Evolutionary conservation across 2,329 filamentous ascomycete genomes (phyloP).

Genomic region (Amauroascus niger): DNA sequence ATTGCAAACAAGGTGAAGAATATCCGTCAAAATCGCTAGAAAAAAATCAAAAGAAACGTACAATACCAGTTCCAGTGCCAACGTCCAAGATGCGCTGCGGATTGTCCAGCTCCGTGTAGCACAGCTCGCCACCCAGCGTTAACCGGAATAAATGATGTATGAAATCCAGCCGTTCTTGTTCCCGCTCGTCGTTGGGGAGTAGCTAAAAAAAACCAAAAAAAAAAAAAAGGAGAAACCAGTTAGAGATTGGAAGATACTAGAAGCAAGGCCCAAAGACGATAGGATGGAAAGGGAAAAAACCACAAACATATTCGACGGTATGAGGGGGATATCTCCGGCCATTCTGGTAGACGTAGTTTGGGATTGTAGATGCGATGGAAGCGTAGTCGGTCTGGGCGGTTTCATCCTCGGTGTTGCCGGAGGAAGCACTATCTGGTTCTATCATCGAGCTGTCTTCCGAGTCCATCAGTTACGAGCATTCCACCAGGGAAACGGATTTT

Average conservation of each 20-base stretch:
- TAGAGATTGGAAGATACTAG: too few relatives aligned
- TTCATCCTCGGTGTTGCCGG: conserved; percentile 7
- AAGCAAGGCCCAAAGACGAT: too few relatives aligned
- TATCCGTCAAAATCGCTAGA: too few relatives aligned
- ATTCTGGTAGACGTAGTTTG: conserved; percentile 18
- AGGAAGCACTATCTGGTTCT: conserved; percentile 12
- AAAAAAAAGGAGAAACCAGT: too few relatives aligned
- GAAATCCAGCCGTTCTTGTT: conserved; percentile 36
- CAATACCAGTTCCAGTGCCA: conserved; percentile 29
- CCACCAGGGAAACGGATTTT: not conserved
- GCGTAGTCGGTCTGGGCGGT: conserved; percentile 11
- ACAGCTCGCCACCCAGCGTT: conserved; percentile 27
- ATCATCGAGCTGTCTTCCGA: conserved; percentile 1
- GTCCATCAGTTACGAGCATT: conserved; percentile 3
- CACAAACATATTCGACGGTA: conserved; percentile 15
- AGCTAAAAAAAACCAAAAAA: conserved; percentile 8
- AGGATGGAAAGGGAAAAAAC: not conserved
- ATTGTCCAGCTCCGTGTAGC: conserved; percentile 24
- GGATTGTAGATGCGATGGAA: conserved; percentile 14
- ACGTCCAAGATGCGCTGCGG: conserved; percentile 25
- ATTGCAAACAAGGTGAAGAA: too few relatives aligned
- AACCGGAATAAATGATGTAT: conserved; percentile 29
- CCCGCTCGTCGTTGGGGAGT: conserved; percentile 18
- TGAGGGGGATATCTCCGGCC: conserved; percentile 20
- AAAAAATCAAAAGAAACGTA: not conserved